Conservation (phyloP, 192 early-diverging fungal genomes). For the Dispira parvispora region DNA sequence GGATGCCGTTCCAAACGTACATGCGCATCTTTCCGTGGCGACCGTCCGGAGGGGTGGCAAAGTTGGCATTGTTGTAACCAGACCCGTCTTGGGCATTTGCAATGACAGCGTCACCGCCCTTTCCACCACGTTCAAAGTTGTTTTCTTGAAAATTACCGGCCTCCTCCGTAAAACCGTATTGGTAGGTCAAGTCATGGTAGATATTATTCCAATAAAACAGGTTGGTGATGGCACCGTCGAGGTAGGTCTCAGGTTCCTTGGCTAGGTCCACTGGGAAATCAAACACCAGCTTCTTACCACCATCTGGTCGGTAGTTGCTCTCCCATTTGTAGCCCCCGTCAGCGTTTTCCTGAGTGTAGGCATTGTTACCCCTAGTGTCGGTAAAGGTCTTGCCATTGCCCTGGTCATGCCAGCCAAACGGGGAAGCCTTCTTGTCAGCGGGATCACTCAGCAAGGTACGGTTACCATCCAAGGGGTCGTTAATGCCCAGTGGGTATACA, state of each 20-base stretch:
- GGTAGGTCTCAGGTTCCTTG: slow-evolving; percentile 46
- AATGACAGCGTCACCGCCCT: slow-evolving; percentile 68
- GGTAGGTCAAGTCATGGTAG: slow-evolving; percentile 76
- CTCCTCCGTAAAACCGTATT: slow-evolving; percentile 81
- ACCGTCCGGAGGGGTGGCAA: slow-evolving; percentile 91
- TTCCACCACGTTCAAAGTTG: slow-evolving; percentile 68
- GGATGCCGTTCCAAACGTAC: slow-evolving; percentile 76
- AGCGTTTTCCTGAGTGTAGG: slow-evolving; percentile 72
- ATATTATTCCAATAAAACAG: slow-evolving; percentile 87
- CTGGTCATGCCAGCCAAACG: slow-evolving; percentile 60
- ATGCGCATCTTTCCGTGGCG: slow-evolving; percentile 83
- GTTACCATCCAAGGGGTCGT: slow-evolving; percentile 59
- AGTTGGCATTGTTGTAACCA: slow-evolving; percentile 88
- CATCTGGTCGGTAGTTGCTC: slow-evolving; percentile 60
- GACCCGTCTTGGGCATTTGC: slow-evolving; percentile 85
- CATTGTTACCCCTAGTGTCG: slow-evolving; percentile 80
- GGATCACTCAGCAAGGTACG: slow-evolving; percentile 36
- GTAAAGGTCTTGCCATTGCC: slow-evolving; percentile 35
- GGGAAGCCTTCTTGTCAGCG: slow-evolving; percentile 35
- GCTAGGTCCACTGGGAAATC: slow-evolving; percentile 55
- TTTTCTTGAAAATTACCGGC: slow-evolving; percentile 90
- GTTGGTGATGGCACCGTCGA: slow-evolving; percentile 67
- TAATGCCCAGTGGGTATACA: slow-evolving; percentile 60
- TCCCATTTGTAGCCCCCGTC: slow-evolving; percentile 54
- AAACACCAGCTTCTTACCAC: slow-evolving; percentile 35